Evolutionary conservation across 108 stramenopile species (phyloP), one percentile per base, ranked within the genome.

Genomic region (Nitzschia sp.): DNA sequence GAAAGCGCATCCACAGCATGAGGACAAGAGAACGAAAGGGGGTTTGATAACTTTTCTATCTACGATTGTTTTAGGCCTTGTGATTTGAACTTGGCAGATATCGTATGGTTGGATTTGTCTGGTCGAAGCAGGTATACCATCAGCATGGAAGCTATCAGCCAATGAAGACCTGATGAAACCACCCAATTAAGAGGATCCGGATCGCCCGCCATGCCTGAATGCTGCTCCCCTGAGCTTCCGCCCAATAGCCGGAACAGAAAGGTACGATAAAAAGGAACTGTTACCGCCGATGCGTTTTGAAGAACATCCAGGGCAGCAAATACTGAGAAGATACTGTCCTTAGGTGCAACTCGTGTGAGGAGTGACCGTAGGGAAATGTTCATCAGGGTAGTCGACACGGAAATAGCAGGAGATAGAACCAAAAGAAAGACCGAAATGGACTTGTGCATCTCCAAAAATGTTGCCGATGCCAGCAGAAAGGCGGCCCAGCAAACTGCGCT

Each of bases 181-280:
- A 88, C 71, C 90, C 90, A 91, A 3, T 73, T 48, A 32, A 60
- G 52, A n/a, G 90, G 90, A 54, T 85, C 79, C 9, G 90, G 90
- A 73, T 91, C 90, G 3, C 85, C 90, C 13, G 60, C 57, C 84
- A 87, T 89, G n/a, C 47, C 45, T 9, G 76, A 67, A 61, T 71
- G 64, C 0, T 29, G 23, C 8, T 45, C 53, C 0, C 13, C 30
- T 0, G 34, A 15, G 2, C 28, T 48, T 2, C 25, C 25, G 2
- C 33, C 35, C 55, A 84, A 35, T 8, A 81, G 21, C 8, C 58
- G 65, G 66, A 91, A 88, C 25, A 91, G 54, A 58, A 83, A 30
- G 4, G 90, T 86, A 46, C 90, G 69, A 74, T 91, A 91, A 53
- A 91, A 91, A 0, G 90, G 90, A 26, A 91, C 90, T 13, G 87